Evolutionary conservation across 2,329 filamentous ascomycete genomes (phyloP).

Genomic region (Fusarium nematophilum): DNA sequence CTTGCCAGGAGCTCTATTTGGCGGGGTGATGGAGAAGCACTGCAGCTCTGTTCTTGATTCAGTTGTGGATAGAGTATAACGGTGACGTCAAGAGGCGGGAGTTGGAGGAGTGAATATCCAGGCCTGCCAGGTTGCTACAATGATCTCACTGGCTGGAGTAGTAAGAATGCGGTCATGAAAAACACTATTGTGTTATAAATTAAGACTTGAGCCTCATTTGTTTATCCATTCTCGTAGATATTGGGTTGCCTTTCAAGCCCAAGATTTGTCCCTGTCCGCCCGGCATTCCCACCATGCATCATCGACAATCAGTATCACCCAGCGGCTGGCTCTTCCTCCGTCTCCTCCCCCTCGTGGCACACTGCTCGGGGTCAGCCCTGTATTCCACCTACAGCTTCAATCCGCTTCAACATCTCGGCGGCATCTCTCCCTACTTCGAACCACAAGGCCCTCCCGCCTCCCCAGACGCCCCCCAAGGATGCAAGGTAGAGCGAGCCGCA

Average conservation of each 20-base stretch:
- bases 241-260: no score
- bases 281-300: constrained; percentile 27
- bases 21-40: no score
- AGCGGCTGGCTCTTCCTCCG: constrained; percentile 15
- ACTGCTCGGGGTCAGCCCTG: constrained; percentile 41
- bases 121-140: constrained; percentile 4
- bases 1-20: no score
- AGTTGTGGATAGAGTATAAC: constrained; percentile 7
- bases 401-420: constrained; percentile 64
- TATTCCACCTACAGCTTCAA: constrained; percentile 64
- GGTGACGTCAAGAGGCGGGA: constrained; percentile 32
- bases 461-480: constrained; percentile 58
- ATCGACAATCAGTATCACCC: background rate
- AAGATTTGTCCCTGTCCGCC: no score
- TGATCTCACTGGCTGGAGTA: constrained; percentile 26
- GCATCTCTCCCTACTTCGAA: constrained; percentile 69
- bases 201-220: background rate
- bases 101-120: no score
- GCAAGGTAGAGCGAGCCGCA: constrained; percentile 61
- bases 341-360: constrained; percentile 16
- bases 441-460: constrained; percentile 58
- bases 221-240: background rate
- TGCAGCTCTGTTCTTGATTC: background rate
- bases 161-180: no score
- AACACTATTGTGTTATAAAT: no score